Evolutionary conservation across 129 eudicot species (phyloP), one percentile per base, ranked within the genome.

Genomic region (Artemisia tridentata): DNA sequence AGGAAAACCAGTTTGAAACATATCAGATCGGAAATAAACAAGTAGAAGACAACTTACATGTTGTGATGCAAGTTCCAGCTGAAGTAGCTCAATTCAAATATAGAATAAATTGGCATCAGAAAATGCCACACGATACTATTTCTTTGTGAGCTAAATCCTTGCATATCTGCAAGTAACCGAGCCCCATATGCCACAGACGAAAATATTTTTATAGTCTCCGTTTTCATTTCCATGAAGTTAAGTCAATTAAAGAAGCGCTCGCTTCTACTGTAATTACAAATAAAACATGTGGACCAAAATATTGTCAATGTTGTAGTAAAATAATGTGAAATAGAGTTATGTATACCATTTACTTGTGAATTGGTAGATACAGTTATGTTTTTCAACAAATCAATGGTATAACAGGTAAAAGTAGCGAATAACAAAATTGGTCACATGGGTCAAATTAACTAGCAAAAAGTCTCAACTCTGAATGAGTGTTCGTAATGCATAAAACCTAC

Each of bases 71-170:
- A 59, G 45, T 65, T 69, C 52, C 71, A 64, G 75, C 49, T 20
- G 20, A 50, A 19, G 62, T 70, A 57, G 71, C 52, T 41, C 50
- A 72, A 43, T 17, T 62, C 7, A 80, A 73, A 34, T 80, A 77
- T 74, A 51, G 48, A 84, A 84, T 84, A 84, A 84, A 69, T 5
- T 73, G 82, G 75, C 72, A 72, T 29, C 73, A 21, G 21, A 21
- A 14, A 55, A 45, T 23, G 76, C 73, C 84, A 25, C 45, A 2
- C 16, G 12, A 21, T 79, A 63, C 61, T 43, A 25, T 53, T 63
- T 61, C 71, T 51, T 60, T 69, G 75, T 68, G 75, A 60, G 75
- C 70, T 48, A 49, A 60, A 69, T 68, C 54, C 69, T 38, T 69
- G 69, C 75, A 77, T 77, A 61, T 21, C 64, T 51, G 65, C 80